Evolutionary conservation across 352 stramenopile species (phyloP).

Genomic region (Phytophthora chlamydospora): DNA sequence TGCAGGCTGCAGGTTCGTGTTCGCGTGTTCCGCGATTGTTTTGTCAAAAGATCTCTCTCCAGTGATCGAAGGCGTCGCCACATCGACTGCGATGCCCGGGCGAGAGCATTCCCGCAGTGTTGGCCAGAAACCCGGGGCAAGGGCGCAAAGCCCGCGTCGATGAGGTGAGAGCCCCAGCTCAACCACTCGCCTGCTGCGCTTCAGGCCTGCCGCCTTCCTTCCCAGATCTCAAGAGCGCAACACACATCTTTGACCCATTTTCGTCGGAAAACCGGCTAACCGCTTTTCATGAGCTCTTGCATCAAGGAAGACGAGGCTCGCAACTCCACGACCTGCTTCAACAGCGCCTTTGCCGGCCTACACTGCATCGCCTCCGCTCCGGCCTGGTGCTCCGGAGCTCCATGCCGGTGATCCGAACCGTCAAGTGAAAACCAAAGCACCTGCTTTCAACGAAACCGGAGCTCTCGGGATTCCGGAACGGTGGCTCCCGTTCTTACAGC

Average conservation of each 20-base stretch:
- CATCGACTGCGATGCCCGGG: slow-evolving; percentile 11
- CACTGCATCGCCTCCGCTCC: background rate
- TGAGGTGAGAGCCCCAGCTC: slow-evolving; percentile 17
- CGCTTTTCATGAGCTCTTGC: too few relatives aligned
- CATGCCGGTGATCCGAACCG: background rate
- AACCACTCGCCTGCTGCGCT: slow-evolving; percentile 12
- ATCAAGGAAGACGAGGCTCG: background rate
- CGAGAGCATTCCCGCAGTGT: slow-evolving; percentile 17
- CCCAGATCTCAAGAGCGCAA: slow-evolving; percentile 9
- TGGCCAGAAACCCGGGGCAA: slow-evolving; percentile 10
- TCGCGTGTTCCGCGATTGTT: slow-evolving; percentile 34
- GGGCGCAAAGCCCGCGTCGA: slow-evolving; percentile 17
- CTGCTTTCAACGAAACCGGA: slow-evolving; percentile 4
- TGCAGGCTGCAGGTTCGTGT: background rate
- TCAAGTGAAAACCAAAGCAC: background rate
- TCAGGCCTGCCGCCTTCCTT: background rate
- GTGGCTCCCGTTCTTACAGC: background rate
- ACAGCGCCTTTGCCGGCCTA: background rate
- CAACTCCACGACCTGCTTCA: slow-evolving; percentile 17
- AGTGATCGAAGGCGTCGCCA: slow-evolving; percentile 33
- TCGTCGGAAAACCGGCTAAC: slow-evolving; percentile 19
- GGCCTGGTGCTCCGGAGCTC: too few relatives aligned
- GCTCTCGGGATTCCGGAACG: background rate
- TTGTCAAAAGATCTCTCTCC: slow-evolving; percentile 23
- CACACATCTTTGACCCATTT: slow-evolving; percentile 23